Evolutionary conservation across 164 flowering plant genomes (phyloP).

Genomic region (Houttuynia cordata): DNA sequence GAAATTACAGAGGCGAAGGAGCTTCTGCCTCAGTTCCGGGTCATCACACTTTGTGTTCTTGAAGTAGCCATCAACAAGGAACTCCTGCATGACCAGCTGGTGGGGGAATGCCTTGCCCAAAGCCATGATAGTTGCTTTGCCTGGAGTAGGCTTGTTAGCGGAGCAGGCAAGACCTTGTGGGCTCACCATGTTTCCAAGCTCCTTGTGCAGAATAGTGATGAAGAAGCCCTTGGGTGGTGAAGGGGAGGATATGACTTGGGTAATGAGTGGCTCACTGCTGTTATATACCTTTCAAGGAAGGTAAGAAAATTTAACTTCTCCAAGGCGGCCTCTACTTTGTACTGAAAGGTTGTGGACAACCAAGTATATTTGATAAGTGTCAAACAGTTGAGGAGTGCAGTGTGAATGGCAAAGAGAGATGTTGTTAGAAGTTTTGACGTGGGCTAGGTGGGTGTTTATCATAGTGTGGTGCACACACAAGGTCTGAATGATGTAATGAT

Average conservation of each 20-base stretch:
- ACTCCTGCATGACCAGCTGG: constrained; percentile 92
- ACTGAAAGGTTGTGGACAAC: neutral
- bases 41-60: constrained; percentile 82
- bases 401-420: neutral
- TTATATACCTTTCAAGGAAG: neutral
- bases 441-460: neutral
- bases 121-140: constrained; percentile 71
- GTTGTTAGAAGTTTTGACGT: neutral
- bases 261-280: neutral
- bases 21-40: constrained; percentile 82
- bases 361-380: neutral
- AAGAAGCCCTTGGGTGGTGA: neutral
- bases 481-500: neutral
- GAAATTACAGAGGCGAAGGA: constrained; percentile 60
- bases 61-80: constrained; percentile 89
- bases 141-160: constrained; percentile 30
- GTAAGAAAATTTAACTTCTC: neutral
- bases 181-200: constrained; percentile 12
- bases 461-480: neutral
- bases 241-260: neutral
- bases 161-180: constrained; percentile 4
- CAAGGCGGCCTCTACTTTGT: neutral
- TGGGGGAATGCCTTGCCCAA: constrained; percentile 95
- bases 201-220: neutral
- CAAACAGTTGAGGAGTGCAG: neutral